Base-by-base conservation (phyloP, 306 rosid genomes). In the Fagus crenata region DNA sequence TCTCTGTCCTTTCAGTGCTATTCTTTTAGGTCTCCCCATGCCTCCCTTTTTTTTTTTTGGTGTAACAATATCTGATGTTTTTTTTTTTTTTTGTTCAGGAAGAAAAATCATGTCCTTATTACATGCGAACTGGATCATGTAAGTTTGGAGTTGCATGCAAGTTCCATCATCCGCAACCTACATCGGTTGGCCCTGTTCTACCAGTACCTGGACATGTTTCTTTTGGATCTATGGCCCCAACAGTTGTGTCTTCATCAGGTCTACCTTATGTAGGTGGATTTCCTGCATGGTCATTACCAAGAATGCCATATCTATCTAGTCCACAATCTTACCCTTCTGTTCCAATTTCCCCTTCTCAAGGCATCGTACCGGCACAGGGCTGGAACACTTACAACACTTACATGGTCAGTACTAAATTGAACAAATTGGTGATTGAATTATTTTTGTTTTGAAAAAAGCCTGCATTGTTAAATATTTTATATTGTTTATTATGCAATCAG, bases 111-210 rank as follows among this genome's bases (percentile, higher is more conserved):
- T 93, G 97, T 80, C 92, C 98, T 65, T 90, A 73, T 89, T 91
- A 93, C 84, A 85, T 91, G 97, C 89, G 98, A 78, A 93, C 91
- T 33, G 96, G 96, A 28, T 54, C 83, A 1, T 93, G 98, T 80
- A 93, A 93, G 86, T 93, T 91, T 86, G 98, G 98, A 84, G 90
- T 89, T 76, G 95, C 97, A 12, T 93, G 98, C 89, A 93, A 93
- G 89, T 93, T 93, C 81, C 87, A 91, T 75, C 98, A 93, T 84
- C 98, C 97, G 18, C 93, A 80, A 82, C 95, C 91, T 53, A 80
- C 85, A 65, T 79, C 93, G 35, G 32, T 78, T 72, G 92, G 89
- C 73, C 83, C 85, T 60, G 75, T 75, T 28, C 56, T 86, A 59
- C 91, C 91, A 2, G 69, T 74, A 76, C 78, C 87, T 81, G 83